These are phyloP conservation scores for Trichoderma afroharzianum DNA, from an alignment of 2,329 filamentous ascomycete genomes.

Conservation along the genomic window DNA sequence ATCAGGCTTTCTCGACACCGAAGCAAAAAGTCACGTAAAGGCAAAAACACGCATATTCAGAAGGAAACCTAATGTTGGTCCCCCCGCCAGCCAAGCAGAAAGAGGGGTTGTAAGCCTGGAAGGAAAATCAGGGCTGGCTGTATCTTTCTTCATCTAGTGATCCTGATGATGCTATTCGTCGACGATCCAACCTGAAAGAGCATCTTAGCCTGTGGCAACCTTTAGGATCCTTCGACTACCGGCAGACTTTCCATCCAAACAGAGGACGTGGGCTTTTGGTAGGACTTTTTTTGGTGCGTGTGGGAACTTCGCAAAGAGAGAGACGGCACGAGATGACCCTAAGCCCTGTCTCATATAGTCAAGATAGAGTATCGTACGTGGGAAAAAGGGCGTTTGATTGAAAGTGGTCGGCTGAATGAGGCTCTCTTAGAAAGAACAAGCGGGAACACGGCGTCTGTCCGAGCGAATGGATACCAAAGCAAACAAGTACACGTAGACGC, in stretches of 20 bases:
- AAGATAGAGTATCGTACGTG: background rate
- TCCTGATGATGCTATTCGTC: constrained; percentile 1
- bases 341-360: background rate
- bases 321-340: background rate
- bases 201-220: background rate
- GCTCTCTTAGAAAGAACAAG: background rate
- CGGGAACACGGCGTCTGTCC: background rate
- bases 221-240: background rate
- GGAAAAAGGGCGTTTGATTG: background rate
- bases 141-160: background rate
- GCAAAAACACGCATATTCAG: background rate
- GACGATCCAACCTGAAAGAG: background rate
- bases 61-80: background rate
- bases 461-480: background rate
- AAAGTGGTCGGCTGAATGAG: background rate
- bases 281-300: background rate
- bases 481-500: constrained; percentile 1
- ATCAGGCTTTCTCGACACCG: background rate
- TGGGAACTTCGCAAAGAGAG: background rate
- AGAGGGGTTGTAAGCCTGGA: background rate
- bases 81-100: background rate
- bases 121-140: background rate
- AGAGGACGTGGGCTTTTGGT: background rate
- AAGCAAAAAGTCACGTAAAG: background rate
- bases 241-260: background rate